Evolutionary conservation across 2,329 filamentous ascomycete species (phyloP).

Genomic region (Ophiocordyceps camponoti-saundersi): DNA sequence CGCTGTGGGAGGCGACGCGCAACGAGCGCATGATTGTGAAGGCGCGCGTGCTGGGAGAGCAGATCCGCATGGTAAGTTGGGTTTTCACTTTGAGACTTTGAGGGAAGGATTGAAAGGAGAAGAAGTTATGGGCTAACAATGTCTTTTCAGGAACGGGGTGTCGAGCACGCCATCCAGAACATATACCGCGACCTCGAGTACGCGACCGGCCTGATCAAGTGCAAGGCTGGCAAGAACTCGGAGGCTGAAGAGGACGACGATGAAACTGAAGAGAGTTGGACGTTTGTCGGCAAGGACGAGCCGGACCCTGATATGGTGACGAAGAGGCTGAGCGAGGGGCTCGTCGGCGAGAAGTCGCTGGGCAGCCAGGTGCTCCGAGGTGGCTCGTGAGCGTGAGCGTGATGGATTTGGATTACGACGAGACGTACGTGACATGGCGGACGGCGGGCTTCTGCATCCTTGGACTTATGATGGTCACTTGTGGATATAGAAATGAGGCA

Average conservation of each 20-base stretch:
- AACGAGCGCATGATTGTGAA: constrained; percentile 84
- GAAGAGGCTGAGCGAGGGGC: constrained; percentile 20
- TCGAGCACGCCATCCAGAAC: constrained; percentile 76
- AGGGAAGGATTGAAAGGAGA: background rate
- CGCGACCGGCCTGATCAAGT: constrained; percentile 66
- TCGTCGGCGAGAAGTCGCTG: constrained; percentile 9
- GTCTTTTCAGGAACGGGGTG: constrained; percentile 58
- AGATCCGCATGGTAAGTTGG: constrained; percentile 57
- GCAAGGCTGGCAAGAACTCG: constrained; percentile 34
- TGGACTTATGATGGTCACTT: background rate
- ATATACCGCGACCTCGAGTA: constrained; percentile 95
- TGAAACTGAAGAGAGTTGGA: constrained; percentile 74
- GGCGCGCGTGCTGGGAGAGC: constrained; percentile 64
- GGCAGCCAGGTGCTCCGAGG: constrained; percentile 7
- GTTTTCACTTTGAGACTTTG: too few species aligned
- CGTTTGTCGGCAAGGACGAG: constrained; percentile 53
- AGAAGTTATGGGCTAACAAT: background rate
- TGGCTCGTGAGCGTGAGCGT: background rate
- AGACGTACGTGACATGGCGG: background rate
- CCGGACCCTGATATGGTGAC: constrained; percentile 25
- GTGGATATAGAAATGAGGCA: background rate
- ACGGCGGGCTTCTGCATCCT: background rate
- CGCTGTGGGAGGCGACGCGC: constrained; percentile 81
- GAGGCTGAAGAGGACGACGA: constrained; percentile 27
- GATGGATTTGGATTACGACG: background rate